Percentiles rank a stretch among this genome's conserved stretches.
These are phyloP conservation scores for Epichloe scottii DNA, from an alignment of 2,329 filamentous ascomycete species.

Conservation along the genomic window DNA sequence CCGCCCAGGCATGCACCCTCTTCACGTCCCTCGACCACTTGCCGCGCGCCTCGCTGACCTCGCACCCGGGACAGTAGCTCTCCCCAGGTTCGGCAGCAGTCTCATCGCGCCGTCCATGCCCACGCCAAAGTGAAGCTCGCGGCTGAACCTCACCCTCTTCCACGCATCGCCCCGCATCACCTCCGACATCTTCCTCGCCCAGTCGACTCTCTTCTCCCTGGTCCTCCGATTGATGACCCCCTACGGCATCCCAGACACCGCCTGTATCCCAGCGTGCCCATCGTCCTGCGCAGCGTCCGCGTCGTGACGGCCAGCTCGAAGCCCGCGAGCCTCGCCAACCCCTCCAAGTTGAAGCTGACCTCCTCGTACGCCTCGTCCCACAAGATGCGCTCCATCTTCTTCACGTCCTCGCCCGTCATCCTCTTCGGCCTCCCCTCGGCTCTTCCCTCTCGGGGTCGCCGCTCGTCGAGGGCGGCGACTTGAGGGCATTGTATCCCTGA, in stretches of 20 bases:
- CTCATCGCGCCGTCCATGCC: conserved; percentile 25
- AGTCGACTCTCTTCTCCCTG: conserved; percentile 21
- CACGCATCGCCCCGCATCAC: conserved; percentile 18
- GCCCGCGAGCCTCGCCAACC: conserved; percentile 21
- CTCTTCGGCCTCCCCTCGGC: conserved; percentile 23
- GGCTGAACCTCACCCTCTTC: conserved; percentile 22
- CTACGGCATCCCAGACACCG: conserved; percentile 21
- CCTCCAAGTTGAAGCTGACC: conserved; percentile 21
- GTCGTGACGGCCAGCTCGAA: conserved; percentile 20
- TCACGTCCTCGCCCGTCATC: conserved; percentile 21
- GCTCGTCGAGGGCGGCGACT: conserved; percentile 18
- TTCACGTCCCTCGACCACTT: conserved; percentile 22
- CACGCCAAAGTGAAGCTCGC: conserved; percentile 26
- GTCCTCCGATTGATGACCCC: conserved; percentile 18
- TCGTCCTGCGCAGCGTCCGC: conserved; percentile 23
- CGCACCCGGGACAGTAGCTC: conserved; percentile 18
- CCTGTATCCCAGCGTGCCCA: conserved; percentile 25
- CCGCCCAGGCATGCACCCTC: conserved; percentile 23
- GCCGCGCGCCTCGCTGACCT: conserved; percentile 8
- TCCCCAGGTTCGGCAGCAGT: conserved; percentile 23
- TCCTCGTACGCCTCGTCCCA: conserved; percentile 23
- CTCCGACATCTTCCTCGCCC: conserved; percentile 22
- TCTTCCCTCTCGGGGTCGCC: conserved; percentile 27
- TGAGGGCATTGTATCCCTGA: conserved; percentile 26
- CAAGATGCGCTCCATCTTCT: conserved; percentile 24